phyloP scores from a whole-genome alignment of 305 asterid species.

The Fraxinus albicans region DNA sequence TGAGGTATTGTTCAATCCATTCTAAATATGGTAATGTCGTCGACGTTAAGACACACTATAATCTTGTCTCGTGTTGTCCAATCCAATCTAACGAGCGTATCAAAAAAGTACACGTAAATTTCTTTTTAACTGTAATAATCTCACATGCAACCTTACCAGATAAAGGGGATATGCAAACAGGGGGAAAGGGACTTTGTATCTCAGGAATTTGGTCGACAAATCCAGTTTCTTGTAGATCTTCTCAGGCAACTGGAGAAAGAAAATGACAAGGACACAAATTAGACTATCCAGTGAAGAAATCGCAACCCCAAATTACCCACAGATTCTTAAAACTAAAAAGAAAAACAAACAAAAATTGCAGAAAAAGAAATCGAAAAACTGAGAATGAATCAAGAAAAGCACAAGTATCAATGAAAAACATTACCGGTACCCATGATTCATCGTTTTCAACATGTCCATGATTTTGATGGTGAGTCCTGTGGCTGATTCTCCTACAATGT shows the following conservation, averaged over 20 bases:
- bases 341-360: neutral
- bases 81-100: neutral
- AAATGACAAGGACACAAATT: neutral
- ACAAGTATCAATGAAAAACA: neutral
- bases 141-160: slow-evolving; percentile 41
- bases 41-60: neutral
- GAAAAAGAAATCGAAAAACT: neutral
- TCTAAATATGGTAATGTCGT: neutral
- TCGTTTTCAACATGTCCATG: slow-evolving; percentile 96
- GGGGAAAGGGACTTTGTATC: slow-evolving; percentile 88
- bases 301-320: neutral
- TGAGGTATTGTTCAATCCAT: neutral
- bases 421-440: slow-evolving; percentile 90
- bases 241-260: slow-evolving; percentile 43
- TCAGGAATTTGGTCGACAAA: slow-evolving; percentile 58
- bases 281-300: neutral
- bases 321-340: neutral
- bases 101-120: neutral
- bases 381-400: neutral
- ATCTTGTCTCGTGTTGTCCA: neutral
- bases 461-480: slow-evolving; percentile 87
- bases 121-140: neutral
- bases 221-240: slow-evolving; percentile 59
- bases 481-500: slow-evolving; percentile 82
- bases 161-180: slow-evolving; percentile 81